Base-by-base conservation (phyloP, 2,329 filamentous ascomycete genomes). In the Penicillium sp. region DNA sequence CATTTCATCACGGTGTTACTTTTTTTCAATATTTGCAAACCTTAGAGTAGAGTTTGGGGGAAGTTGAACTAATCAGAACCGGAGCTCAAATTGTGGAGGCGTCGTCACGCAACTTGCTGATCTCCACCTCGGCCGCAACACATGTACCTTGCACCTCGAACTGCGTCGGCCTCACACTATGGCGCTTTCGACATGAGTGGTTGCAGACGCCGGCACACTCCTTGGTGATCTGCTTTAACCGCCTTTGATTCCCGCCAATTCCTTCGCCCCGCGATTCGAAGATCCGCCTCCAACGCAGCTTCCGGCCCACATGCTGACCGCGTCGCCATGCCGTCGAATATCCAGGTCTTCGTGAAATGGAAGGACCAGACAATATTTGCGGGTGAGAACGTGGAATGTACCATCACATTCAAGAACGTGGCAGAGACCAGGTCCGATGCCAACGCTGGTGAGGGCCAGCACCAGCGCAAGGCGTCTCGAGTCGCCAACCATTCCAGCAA, bases 311-410 rank as follows among this genome's bases (percentile, higher is more conserved):
- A 72, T 68, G 68, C 69, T 73, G 62, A 69, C 55, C 54, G 59
- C 64, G 58, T 59, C 71, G 71, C 71, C 59, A 79, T 80, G 73
- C 77, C 78, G 71, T 84, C 82, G 76, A 93, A 95, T 79, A 91
- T 99, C 73, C 89, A 92, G 74, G 93, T 97, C 75, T 96, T 93
- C 74, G 90, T 99, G 74, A 87, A 88, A 78, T 99, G 93, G 89
- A 89, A 91, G 73, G 90, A 96, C 71, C 87, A 93, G 74, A 92
- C 90, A 59, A 90, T 99, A 67, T 99, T 97, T 77, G 90, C 94
- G 54, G 94, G 94, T 75, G 94, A 99, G 80, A 89, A 96, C 70
- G 85, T 97, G 69, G 90, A 92, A 77, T 97, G 94, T 77, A 92
- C 88, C 64, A 96, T 99, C 73, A 97, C 90, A 49, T 99, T 99